Conservation (phyloP, 2,329 filamentous ascomycete genomes). For the Microdochium nivale region DNA sequence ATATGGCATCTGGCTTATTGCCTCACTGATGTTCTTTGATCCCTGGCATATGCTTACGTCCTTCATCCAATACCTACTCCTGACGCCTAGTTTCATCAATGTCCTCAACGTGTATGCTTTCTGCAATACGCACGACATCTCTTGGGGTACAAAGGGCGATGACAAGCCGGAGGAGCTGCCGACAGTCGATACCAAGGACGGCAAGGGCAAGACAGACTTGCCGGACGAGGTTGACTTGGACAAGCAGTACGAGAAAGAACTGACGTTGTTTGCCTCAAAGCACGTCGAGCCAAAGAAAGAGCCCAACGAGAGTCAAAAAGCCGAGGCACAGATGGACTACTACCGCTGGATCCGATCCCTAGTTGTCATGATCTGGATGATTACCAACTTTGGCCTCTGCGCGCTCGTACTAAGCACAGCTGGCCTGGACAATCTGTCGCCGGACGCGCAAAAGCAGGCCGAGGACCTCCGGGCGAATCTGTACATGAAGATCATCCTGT, state of each 20-base stretch:
- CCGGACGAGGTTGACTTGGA: constrained; percentile 94
- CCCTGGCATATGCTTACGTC: constrained; percentile 99
- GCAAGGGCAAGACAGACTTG: constrained; percentile 84
- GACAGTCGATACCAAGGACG: constrained; percentile 81
- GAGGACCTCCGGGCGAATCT: constrained; percentile 56
- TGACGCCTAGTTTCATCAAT: constrained; percentile 96
- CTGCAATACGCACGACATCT: constrained; percentile 96
- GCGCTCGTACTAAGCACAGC: constrained; percentile 82
- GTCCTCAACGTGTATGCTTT: constrained; percentile 98
- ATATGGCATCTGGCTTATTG: constrained; percentile 85
- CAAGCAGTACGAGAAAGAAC: constrained; percentile 83
- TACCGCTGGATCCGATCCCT: constrained; percentile 92
- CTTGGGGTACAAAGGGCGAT: constrained; percentile 96
- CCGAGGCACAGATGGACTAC: constrained; percentile 93
- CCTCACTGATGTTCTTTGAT: constrained; percentile 90
- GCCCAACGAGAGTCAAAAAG: constrained; percentile 42
- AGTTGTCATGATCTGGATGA: constrained; percentile 93
- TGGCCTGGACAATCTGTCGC: constrained; percentile 62
- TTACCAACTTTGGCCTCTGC: constrained; percentile 82
- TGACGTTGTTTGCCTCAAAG: constrained; percentile 66
- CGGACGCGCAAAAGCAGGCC: constrained; percentile 33
- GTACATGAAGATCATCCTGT: constrained; percentile 81
- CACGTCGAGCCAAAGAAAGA: constrained; percentile 61
- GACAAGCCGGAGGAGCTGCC: constrained; percentile 90
- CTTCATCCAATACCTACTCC: constrained; percentile 86